Evolutionary conservation across 352 stramenopile genomes (phyloP).

Genomic region (Phytophthora sp.): DNA sequence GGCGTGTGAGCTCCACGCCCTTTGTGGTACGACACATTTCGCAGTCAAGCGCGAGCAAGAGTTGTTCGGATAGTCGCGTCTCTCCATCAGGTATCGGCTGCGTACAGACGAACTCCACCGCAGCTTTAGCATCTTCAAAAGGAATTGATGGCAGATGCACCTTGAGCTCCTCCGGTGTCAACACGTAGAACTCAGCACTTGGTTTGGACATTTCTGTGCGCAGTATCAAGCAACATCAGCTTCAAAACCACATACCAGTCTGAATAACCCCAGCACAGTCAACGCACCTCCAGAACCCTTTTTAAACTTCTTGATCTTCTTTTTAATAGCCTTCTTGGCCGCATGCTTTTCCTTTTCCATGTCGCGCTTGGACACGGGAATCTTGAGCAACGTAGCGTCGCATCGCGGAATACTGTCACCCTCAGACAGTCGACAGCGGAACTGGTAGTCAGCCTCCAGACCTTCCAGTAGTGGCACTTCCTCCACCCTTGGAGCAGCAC

Average conservation of each 20-base stretch:
- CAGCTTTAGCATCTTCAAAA: conserved; percentile 48
- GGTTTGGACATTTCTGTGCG: conserved; percentile 48
- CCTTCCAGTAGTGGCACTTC: conserved; percentile 47
- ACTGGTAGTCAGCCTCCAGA: conserved; percentile 45
- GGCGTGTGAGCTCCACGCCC: conserved; percentile 76
- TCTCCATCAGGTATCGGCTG: conserved; percentile 41
- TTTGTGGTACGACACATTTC: conserved; percentile 91
- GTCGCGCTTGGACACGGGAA: conserved; percentile 77
- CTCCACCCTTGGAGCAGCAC: background rate
- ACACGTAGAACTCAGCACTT: conserved; percentile 82
- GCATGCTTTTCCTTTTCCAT: conserved; percentile 80
- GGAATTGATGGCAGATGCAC: conserved; percentile 61
- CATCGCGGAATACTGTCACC: conserved; percentile 80
- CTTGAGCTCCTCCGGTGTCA: conserved; percentile 61
- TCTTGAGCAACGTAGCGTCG: conserved; percentile 69
- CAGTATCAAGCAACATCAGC: conserved; percentile 12
- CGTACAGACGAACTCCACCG: conserved; percentile 53
- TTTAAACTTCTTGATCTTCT: conserved; percentile 91
- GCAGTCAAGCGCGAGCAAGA: conserved; percentile 84
- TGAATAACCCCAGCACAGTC: background rate
- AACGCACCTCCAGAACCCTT: conserved; percentile 57
- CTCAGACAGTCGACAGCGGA: conserved; percentile 64
- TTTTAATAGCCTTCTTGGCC: conserved; percentile 83
- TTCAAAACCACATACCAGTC: background rate
- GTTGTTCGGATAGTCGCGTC: conserved; percentile 40